Conservation (phyloP, 345 rosid genomes). For the Syzygium oleosum region DNA sequence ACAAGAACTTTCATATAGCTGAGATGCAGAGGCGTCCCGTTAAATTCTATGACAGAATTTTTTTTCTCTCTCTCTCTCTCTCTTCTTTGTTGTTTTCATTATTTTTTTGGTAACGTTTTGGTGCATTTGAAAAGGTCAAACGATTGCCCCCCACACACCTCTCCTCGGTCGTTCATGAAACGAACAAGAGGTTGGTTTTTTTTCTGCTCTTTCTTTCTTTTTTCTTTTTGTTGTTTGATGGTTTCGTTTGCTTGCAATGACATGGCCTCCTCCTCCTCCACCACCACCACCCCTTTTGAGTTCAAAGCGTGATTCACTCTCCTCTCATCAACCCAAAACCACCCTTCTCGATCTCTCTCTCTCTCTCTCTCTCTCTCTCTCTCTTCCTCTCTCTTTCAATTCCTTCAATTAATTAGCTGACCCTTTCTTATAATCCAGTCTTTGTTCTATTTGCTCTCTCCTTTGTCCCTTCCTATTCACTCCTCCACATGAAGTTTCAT, state of each 20-base stretch:
- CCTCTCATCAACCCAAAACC: neutral
- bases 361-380: neutral
- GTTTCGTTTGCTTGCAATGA: neutral
- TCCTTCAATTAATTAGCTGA: neutral
- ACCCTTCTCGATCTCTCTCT: neutral
- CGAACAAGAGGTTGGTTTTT: neutral
- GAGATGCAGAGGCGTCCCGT: neutral
- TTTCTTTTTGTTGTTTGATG: neutral
- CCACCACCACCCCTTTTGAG: neutral
- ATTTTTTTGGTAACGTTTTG: neutral
- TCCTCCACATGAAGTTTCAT: neutral
- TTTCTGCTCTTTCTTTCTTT: neutral
- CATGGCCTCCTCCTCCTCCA: neutral
- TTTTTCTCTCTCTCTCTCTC: neutral
- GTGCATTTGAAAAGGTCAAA: neutral
- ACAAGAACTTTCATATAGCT: neutral
- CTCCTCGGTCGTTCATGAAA: neutral
- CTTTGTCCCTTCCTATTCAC: neutral
- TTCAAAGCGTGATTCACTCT: neutral
- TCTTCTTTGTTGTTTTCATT: accelerated
- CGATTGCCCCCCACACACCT: neutral
- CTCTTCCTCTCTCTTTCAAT: neutral
- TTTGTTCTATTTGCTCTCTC: neutral
- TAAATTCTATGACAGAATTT: neutral
- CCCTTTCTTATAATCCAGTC: neutral